phyloP scores from a whole-genome alignment of 1,284 basidiomycete genomes.

The Irpex sp. region DNA sequence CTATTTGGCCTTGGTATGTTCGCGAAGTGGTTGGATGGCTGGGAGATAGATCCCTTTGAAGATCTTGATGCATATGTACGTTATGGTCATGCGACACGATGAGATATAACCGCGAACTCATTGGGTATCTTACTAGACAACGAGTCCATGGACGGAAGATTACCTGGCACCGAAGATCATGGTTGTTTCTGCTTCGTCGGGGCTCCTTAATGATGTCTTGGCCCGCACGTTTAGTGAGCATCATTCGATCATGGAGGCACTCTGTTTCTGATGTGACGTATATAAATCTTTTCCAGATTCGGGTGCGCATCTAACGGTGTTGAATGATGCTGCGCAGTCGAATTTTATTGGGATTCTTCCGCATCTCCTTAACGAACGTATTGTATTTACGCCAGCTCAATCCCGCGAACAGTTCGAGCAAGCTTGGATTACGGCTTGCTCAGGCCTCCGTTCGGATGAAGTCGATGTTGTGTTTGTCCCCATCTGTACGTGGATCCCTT shows the following conservation, averaged over 20 bases:
- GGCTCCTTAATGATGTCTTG: background rate
- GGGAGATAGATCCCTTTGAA: background rate
- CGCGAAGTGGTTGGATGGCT: background rate
- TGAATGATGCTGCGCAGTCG: background rate
- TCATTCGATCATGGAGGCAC: background rate
- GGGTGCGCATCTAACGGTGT: background rate
- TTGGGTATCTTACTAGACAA: background rate
- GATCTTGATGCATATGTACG: background rate
- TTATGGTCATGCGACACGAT: background rate
- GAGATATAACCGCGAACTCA: background rate
- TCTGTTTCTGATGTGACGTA: background rate
- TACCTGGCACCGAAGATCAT: background rate
- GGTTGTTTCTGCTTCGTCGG: background rate
- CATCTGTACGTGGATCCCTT: background rate
- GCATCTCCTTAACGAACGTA: background rate
- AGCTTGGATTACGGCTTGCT: background rate
- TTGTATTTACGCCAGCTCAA: background rate
- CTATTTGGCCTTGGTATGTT: background rate
- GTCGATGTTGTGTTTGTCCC: background rate
- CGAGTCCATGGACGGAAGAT: background rate
- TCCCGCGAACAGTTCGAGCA: background rate
- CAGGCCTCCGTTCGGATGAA: background rate
- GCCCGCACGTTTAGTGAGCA: background rate
- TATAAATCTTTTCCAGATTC: background rate
- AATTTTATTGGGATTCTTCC: background rate